Conservation (phyloP, 805 yeast genomes). For the Yarrowia sp. region DNA sequence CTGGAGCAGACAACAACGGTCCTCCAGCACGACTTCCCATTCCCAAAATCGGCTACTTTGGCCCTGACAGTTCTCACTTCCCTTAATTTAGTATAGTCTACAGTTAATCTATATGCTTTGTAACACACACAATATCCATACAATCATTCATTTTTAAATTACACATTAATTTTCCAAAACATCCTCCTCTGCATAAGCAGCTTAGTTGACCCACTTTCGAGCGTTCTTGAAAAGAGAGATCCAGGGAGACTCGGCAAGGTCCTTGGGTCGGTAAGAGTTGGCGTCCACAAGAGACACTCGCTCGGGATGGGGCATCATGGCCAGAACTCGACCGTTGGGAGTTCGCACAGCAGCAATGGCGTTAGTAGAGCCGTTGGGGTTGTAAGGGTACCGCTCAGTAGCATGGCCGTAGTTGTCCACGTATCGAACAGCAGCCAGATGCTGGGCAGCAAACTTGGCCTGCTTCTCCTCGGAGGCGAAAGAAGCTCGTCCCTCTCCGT, state of each 20-base stretch:
- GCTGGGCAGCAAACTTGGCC: conserved; percentile 47
- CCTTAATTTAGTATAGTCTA: conserved; percentile 8
- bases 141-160: conserved; percentile 17
- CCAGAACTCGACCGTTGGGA: conserved; percentile 91
- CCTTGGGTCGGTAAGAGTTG: conserved; percentile 61
- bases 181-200: background rate
- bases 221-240: conserved; percentile 87
- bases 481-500: conserved; percentile 93
- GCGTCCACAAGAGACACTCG: conserved; percentile 84
- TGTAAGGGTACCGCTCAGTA: conserved; percentile 83
- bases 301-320: conserved; percentile 99
- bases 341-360: conserved; percentile 92
- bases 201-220: conserved; percentile 76
- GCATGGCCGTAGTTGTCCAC: conserved; percentile 87
- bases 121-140: background rate
- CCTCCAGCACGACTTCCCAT: conserved; percentile 18
- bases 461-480: conserved; percentile 52
- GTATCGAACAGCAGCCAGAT: conserved; percentile 66
- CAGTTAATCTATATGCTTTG: too few species aligned
- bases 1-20: conserved; percentile 1
- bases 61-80: conserved; percentile 34
- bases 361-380: conserved; percentile 93
- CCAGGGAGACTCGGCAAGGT: conserved; percentile 95
- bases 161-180: background rate
- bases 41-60: conserved; percentile 36